These are phyloP conservation scores for Plasmodium gonderi DNA, from an alignment of 169 alveolate genomes.

Conservation along the genomic window DNA sequence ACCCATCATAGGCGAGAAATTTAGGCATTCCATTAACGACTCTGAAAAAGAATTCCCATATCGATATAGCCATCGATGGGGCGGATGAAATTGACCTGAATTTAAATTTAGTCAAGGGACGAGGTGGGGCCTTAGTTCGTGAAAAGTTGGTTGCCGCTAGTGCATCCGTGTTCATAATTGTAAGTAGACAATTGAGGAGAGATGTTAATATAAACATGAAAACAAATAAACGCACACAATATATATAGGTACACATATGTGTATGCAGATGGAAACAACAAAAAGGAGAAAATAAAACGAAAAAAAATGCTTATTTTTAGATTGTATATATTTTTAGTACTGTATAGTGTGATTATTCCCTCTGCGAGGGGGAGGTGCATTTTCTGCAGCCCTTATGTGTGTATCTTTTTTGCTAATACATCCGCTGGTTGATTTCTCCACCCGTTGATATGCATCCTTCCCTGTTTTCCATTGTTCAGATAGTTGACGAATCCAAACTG, in stretches of 20 bases:
- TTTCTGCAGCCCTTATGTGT: not conserved
- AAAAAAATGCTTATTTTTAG: too few relatives aligned
- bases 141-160: slow-evolving; percentile 85
- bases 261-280: not conserved
- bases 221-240: not conserved
- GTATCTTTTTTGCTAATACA: not conserved
- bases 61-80: slow-evolving; percentile 89
- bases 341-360: too few relatives aligned
- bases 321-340: too few relatives aligned
- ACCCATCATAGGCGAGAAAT: slow-evolving; percentile 76
- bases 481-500: slow-evolving; percentile 79
- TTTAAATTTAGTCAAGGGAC: slow-evolving; percentile 86
- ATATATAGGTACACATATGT: not conserved
- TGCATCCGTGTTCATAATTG: slow-evolving; percentile 81
- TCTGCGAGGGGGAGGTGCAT: too few relatives aligned
- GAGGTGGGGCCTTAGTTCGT: slow-evolving; percentile 90
- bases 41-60: slow-evolving; percentile 53
- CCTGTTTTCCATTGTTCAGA: slow-evolving; percentile 46
- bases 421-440: too few relatives aligned
- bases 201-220: not conserved
- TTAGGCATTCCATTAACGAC: slow-evolving; percentile 82
- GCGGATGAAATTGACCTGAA: slow-evolving; percentile 87
- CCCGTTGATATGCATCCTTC: not conserved
- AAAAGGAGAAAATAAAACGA: too few relatives aligned
- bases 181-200: not conserved